Evolutionary conservation across 2,329 filamentous ascomycete genomes (phyloP).

Genomic region (Fusarium luffae): DNA sequence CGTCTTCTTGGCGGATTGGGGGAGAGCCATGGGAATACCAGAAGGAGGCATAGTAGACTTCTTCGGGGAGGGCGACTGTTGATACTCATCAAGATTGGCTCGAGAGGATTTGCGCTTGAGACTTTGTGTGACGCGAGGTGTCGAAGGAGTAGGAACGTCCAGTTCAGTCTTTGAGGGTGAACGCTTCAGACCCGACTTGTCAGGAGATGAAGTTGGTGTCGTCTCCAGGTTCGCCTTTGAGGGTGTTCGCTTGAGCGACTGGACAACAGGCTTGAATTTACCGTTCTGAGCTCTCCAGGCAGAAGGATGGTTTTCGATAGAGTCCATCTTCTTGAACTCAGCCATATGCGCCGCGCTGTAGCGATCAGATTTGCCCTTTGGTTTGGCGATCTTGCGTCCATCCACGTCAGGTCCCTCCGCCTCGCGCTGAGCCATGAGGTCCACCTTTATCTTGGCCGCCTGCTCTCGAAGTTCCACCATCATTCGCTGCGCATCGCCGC

Average conservation of each 20-base stretch:
- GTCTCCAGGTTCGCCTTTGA: conserved; percentile 59
- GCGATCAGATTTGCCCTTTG: conserved; percentile 80
- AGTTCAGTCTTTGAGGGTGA: conserved; percentile 61
- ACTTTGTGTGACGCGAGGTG: conserved; percentile 50
- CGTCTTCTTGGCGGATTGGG: conserved; percentile 26
- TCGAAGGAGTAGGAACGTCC: conserved; percentile 64
- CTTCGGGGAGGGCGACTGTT: conserved; percentile 46
- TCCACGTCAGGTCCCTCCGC: conserved; percentile 61
- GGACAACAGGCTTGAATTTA: conserved; percentile 61
- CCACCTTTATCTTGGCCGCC: conserved; percentile 75
- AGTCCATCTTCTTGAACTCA: conserved; percentile 98
- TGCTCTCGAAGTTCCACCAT: conserved; percentile 78
- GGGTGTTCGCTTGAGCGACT: conserved; percentile 54
- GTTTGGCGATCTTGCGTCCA: conserved; percentile 78
- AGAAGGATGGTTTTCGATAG: conserved; percentile 87
- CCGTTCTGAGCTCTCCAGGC: conserved; percentile 72
- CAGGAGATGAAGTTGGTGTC: conserved; percentile 48
- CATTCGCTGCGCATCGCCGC: conserved; percentile 69
- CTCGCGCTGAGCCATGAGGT: conserved; percentile 71
- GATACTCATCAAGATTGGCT: conserved; percentile 49
- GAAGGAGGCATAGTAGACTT: conserved; percentile 41
- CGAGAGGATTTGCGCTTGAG: conserved; percentile 48
- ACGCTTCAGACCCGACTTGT: conserved; percentile 61
- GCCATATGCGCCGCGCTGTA: conserved; percentile 89
- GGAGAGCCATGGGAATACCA: conserved; percentile 36